phyloP scores from a whole-genome alignment of 768 basidiomycete genomes.

The Rhizopogon sp. region DNA sequence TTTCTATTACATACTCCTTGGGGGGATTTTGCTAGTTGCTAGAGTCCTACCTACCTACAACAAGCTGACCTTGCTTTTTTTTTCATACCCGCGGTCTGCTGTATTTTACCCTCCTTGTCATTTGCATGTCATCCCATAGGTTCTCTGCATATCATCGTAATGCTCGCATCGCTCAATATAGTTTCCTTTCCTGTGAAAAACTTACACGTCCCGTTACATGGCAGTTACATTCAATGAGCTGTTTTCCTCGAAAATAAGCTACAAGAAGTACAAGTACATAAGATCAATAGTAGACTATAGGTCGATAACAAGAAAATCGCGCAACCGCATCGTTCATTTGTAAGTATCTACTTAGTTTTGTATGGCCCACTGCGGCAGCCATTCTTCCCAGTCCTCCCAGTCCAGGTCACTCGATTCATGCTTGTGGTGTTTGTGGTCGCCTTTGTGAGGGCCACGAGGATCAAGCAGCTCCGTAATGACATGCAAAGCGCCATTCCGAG shows the following conservation, averaged over 20 bases:
- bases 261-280: too few species aligned
- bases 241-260: too few species aligned
- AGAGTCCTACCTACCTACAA: constrained; percentile 19
- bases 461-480: constrained; percentile 37
- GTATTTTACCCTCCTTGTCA: constrained; percentile 35
- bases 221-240: background rate
- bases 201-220: background rate
- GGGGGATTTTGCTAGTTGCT: constrained; percentile 21
- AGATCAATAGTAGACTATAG: too few species aligned
- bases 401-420: constrained; percentile 11
- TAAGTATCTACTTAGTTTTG: constrained; percentile 18
- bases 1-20: constrained; percentile 8
- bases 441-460: constrained; percentile 25
- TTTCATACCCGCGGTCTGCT: constrained; percentile 34
- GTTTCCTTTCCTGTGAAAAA: constrained; percentile 3
- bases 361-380: constrained; percentile 43
- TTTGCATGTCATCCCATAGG: constrained; percentile 33
- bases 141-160: constrained; percentile 31
- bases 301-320: too few species aligned
- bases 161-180: constrained; percentile 30
- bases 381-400: constrained; percentile 46
- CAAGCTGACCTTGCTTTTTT: constrained; percentile 31
- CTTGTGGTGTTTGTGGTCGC: background rate
- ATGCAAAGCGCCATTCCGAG: constrained; percentile 57
- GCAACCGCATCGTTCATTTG: background rate